A percentile compares a stretch with the other conserved stretches of the same genome.
phyloP scores from a whole-genome alignment of 768 basidiomycete genomes.

The Suillus tomentosus region DNA sequence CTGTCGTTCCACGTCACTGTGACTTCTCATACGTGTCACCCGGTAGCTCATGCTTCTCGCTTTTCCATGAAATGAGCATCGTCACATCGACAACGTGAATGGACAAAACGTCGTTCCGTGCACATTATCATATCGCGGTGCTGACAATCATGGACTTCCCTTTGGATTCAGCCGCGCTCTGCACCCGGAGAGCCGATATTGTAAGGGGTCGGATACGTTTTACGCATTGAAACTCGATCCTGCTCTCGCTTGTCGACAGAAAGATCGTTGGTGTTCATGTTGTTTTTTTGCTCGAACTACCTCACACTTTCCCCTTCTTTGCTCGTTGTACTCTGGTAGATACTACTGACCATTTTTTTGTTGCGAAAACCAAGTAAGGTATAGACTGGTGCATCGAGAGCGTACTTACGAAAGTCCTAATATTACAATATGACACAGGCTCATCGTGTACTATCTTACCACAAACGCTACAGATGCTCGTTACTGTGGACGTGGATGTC shows the following conservation, averaged over 20 bases:
- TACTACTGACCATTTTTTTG: not conserved
- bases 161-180: not conserved
- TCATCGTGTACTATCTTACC: not conserved
- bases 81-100: not conserved
- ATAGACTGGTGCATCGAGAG: not conserved
- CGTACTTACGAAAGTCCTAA: not conserved
- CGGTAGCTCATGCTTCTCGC: too few relatives aligned
- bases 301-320: not conserved
- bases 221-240: conserved; percentile 40
- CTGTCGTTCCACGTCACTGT: too few relatives aligned
- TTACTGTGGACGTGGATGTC: too few relatives aligned
- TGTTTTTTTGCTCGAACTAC: not conserved
- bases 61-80: too few relatives aligned
- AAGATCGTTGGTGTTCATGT: not conserved
- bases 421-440: not conserved
- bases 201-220: conserved; percentile 36
- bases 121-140: not conserved
- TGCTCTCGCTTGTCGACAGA: conserved; percentile 42
- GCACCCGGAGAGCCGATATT: conserved; percentile 26
- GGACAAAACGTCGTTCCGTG: not conserved
- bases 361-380: not conserved
- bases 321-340: not conserved
- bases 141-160: not conserved
- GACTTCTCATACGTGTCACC: too few relatives aligned
- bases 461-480: too few relatives aligned